Evolutionary conservation across 768 basidiomycete genomes (phyloP).

Genomic region (Coprinopsis sp.): DNA sequence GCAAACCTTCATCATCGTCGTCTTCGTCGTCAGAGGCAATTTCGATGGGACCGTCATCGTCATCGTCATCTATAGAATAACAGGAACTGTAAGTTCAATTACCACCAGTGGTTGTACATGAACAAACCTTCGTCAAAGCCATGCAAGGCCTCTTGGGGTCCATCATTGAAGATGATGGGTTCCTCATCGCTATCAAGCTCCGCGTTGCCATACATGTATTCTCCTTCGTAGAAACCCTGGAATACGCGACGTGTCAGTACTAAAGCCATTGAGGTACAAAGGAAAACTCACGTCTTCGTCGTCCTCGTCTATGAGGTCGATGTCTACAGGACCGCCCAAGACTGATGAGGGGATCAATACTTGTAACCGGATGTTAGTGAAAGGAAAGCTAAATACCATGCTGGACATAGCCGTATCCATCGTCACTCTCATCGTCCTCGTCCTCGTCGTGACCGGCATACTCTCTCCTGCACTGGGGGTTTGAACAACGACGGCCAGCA

Average conservation of each 20-base stretch:
- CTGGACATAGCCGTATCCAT: too few species aligned
- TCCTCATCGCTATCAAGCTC: too few species aligned
- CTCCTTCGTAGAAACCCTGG: too few species aligned
- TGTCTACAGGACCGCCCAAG: too few species aligned
- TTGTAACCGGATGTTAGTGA: too few species aligned
- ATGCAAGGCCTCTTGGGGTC: too few species aligned
- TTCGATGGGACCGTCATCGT: not conserved
- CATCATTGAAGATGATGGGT: too few species aligned
- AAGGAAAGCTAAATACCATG: too few species aligned
- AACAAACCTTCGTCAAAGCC: not conserved
- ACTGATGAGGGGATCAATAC: too few species aligned
- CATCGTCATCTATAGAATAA: not conserved
- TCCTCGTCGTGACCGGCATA: slow-evolving; percentile 50
- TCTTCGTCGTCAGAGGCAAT: not conserved
- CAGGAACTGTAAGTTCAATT: not conserved
- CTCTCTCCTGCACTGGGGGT: slow-evolving; percentile 52
- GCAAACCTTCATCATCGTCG: not conserved
- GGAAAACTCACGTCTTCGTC: not conserved
- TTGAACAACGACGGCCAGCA: slow-evolving; percentile 59
- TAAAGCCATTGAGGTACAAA: not conserved
- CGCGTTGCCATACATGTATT: too few species aligned
- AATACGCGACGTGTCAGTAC: not conserved
- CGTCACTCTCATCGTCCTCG: slow-evolving; percentile 1
- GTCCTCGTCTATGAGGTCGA: not conserved
- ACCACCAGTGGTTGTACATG: not conserved